Evolutionary conservation across 257 asterid genomes (phyloP).

Genomic region (Solanum sejunctum): DNA sequence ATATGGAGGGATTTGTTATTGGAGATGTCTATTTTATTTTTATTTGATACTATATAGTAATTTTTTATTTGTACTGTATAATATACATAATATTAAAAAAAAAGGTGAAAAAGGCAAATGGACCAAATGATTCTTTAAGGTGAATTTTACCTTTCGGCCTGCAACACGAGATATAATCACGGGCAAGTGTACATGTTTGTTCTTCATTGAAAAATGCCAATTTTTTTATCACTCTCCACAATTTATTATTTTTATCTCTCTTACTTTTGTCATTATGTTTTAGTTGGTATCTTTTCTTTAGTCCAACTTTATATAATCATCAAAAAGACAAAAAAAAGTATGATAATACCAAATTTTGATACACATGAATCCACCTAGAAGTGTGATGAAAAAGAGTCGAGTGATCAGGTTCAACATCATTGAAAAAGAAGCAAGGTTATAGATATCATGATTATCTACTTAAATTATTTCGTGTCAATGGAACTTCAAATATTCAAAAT

Average conservation of each 20-base stretch:
- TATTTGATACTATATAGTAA: neutral
- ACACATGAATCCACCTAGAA: neutral
- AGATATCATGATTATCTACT: neutral
- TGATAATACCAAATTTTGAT: neutral
- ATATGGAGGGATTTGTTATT: neutral
- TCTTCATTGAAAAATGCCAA: neutral
- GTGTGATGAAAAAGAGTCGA: neutral
- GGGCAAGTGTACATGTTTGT: neutral
- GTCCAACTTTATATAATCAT: neutral
- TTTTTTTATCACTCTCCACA: neutral
- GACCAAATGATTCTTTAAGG: slow-evolving; percentile 5
- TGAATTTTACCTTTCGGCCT: slow-evolving; percentile 16
- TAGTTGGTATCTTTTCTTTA: neutral
- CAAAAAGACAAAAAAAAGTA: neutral
- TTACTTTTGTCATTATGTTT: neutral
- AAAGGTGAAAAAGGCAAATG: neutral
- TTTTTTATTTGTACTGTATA: neutral
- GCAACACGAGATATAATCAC: slow-evolving; percentile 1
- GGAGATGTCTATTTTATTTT: neutral
- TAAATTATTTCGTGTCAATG: neutral
- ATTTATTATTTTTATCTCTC: neutral
- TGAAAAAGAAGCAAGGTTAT: neutral
- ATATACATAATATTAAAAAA: neutral
- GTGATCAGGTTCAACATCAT: neutral
- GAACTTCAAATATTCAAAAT: neutral